Evolutionary conservation across 305 asterid species (phyloP).

Genomic region (Withania somnifera): DNA sequence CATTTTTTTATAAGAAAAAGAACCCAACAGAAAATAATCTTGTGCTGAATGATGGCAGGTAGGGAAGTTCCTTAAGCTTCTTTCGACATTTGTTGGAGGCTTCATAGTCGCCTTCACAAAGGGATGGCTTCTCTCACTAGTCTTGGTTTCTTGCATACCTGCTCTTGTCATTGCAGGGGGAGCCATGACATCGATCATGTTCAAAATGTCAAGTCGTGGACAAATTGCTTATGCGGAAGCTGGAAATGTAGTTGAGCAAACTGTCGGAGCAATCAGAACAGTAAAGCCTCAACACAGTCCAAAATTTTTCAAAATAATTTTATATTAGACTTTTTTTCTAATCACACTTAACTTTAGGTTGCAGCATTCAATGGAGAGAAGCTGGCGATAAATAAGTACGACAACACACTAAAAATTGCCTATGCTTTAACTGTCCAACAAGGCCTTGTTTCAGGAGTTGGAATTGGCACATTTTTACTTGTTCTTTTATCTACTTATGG

Average conservation of each 20-base stretch:
- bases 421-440: conserved; percentile 30
- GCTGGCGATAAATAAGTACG: conserved; percentile 33
- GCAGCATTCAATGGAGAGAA: conserved; percentile 62
- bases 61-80: conserved; percentile 58
- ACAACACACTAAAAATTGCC: conserved; percentile 33
- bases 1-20: too few relatives aligned
- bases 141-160: conserved; percentile 46
- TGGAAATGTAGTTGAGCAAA: conserved; percentile 56
- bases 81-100: conserved; percentile 68
- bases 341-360: conserved; percentile 38
- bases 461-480: conserved; percentile 32
- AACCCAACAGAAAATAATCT: too few relatives aligned
- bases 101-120: conserved; percentile 41
- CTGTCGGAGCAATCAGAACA: conserved; percentile 59
- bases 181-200: conserved; percentile 26
- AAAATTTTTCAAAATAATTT: not conserved
- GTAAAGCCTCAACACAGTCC: conserved; percentile 11
- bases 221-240: conserved; percentile 62
- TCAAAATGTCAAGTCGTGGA: conserved; percentile 43
- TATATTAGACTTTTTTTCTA: not conserved
- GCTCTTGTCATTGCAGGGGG: conserved; percentile 37
- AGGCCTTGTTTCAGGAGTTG: conserved; percentile 53
- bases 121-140: conserved; percentile 67
- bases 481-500: conserved; percentile 39
- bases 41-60: conserved; percentile 30